Percentiles rank a stretch among this genome's conserved stretches.
These are phyloP conservation scores for Hyphodiscus sp. DNA, from an alignment of 2,329 filamentous ascomycete species.

Conservation along the genomic window DNA sequence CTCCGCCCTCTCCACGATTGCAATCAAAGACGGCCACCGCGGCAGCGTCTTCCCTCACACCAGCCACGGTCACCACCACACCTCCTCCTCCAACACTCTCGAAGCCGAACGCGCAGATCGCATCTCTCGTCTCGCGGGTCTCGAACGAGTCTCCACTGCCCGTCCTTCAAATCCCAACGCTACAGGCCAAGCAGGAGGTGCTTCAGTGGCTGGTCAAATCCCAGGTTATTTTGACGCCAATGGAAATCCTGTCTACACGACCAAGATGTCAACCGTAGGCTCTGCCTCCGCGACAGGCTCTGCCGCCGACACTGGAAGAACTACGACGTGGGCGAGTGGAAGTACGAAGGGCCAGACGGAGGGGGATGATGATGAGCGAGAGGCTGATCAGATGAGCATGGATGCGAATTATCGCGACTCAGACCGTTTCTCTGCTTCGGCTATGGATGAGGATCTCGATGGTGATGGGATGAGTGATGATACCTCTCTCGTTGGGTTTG, in stretches of 20 bases:
- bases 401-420: slow-evolving; percentile 47
- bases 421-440: slow-evolving; percentile 31
- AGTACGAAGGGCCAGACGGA: slow-evolving; percentile 47
- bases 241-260: slow-evolving; percentile 58
- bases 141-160: slow-evolving; percentile 78
- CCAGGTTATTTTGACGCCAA: slow-evolving; percentile 77
- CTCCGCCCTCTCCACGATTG: slow-evolving; percentile 84
- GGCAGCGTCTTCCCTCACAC: slow-evolving; percentile 63
- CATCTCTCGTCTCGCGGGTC: slow-evolving; percentile 88
- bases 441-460: slow-evolving; percentile 40
- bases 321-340: slow-evolving; percentile 57
- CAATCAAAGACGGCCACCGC: slow-evolving; percentile 93
- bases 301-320: slow-evolving; percentile 57
- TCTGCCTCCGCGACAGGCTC: slow-evolving; percentile 83
- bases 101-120: slow-evolving; percentile 92
- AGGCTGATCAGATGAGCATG: slow-evolving; percentile 55
- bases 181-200: slow-evolving; percentile 27
- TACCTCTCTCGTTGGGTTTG: slow-evolving; percentile 82
- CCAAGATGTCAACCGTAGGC: slow-evolving; percentile 83
- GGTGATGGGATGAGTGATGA: slow-evolving; percentile 71
- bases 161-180: slow-evolving; percentile 38
- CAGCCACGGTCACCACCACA: slow-evolving; percentile 50
- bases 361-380: slow-evolving; percentile 42
- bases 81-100: slow-evolving; percentile 63
- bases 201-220: slow-evolving; percentile 28